Evolutionary conservation across 495 filamentous ascomycete species (phyloP).

Genomic region (Glutinoglossum americanum): DNA sequence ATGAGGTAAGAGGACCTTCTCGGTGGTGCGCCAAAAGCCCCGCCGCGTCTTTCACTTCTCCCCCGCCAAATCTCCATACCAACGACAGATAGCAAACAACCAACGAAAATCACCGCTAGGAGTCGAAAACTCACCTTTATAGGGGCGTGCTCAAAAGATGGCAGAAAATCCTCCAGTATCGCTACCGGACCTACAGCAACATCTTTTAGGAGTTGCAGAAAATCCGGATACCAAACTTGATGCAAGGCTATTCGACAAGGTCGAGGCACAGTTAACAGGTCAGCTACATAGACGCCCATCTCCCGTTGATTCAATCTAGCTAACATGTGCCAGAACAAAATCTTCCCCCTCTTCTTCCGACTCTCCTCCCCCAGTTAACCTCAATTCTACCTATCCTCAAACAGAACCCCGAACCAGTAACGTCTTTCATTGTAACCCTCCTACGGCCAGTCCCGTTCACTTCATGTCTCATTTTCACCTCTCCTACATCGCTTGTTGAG

Average conservation of each 20-base stretch:
- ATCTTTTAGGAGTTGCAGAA: background rate
- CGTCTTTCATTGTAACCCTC: slow-evolving; percentile 29
- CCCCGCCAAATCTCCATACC: background rate
- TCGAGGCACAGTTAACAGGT: slow-evolving; percentile 4
- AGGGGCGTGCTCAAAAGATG: background rate
- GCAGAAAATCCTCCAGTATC: background rate
- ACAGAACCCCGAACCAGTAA: slow-evolving; percentile 27
- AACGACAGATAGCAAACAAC: background rate
- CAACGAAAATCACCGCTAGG: background rate
- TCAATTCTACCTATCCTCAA: slow-evolving; percentile 25
- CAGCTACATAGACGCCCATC: background rate
- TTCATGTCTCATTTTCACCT: slow-evolving; percentile 21
- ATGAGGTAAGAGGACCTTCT: background rate
- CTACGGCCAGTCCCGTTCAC: slow-evolving; percentile 28
- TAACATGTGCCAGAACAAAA: slow-evolving; percentile 11
- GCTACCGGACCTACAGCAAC: background rate
- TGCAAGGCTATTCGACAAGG: background rate
- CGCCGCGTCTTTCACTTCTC: background rate
- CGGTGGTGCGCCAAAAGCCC: background rate
- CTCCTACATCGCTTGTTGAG: slow-evolving; percentile 14
- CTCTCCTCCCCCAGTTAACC: slow-evolving; percentile 27
- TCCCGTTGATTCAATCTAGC: background rate
- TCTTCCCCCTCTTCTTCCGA: slow-evolving; percentile 23
- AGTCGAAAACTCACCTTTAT: background rate
- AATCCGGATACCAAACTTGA: slow-evolving; percentile 1